Conservation (phyloP, 2,329 filamentous ascomycete genomes). For the Hirsutella rhossiliensis region DNA sequence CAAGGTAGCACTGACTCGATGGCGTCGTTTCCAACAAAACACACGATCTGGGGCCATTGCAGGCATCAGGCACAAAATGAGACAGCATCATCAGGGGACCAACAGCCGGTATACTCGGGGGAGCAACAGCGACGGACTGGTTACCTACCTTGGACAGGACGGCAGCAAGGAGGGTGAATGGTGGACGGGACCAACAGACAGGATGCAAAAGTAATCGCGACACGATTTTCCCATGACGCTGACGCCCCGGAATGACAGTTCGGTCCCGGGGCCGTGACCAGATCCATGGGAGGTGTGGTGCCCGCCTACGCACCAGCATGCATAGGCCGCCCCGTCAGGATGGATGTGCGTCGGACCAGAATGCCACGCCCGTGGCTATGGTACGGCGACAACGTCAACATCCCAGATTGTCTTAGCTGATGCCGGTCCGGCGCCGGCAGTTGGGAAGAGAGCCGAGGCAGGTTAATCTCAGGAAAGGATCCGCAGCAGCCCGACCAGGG, state of each 20-base stretch:
- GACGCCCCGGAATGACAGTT: no score
- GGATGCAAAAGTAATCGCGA: no score
- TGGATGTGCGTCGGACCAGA: not conserved
- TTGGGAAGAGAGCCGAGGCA: not conserved
- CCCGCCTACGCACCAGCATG: no score
- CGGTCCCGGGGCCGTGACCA: no score
- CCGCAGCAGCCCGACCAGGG: no score
- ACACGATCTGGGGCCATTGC: not conserved
- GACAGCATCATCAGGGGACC: not conserved
- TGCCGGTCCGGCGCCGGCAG: not conserved
- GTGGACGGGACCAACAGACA: no score
- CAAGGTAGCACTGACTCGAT: conserved; percentile 43
- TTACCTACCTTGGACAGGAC: no score
- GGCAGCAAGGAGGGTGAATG: no score
- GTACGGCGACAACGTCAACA: not conserved
- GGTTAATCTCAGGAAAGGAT: not conserved
- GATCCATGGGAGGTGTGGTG: no score
- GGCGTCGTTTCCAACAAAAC: not conserved
- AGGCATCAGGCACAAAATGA: not conserved
- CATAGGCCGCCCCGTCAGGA: not conserved
- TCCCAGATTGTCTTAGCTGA: not conserved
- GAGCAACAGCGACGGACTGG: no score
- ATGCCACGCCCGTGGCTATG: not conserved
- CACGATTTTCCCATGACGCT: no score
- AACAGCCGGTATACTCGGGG: not conserved